Percentiles rank a stretch among this genome's conserved stretches.
Evolutionary conservation across 805 yeast species (phyloP).

Genomic region (Teunomyces atbi): DNA sequence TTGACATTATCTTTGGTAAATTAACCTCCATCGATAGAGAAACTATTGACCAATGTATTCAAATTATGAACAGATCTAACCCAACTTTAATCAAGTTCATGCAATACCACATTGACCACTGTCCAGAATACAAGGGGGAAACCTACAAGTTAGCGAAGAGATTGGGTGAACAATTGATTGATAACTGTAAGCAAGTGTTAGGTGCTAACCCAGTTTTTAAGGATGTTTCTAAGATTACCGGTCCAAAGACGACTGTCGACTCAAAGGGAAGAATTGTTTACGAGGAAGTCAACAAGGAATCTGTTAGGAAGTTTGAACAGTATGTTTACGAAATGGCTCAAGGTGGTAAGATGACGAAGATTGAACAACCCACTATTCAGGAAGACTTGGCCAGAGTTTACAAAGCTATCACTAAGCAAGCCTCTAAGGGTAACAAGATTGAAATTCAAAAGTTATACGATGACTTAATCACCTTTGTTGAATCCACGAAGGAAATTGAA

Average conservation of each 20-base stretch:
- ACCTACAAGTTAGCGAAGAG: constrained; percentile 87
- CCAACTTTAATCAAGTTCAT: constrained; percentile 91
- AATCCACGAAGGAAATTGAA: constrained; percentile 67
- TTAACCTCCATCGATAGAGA: constrained; percentile 90
- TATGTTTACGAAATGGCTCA: constrained; percentile 95
- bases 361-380: constrained; percentile 70
- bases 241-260: constrained; percentile 88
- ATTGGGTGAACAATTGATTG: constrained; percentile 90
- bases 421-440: constrained; percentile 59
- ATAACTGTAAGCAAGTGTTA: constrained; percentile 86
- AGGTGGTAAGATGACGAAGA: constrained; percentile 82
- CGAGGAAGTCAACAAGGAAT: constrained; percentile 81
- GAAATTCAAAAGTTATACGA: constrained; percentile 72
- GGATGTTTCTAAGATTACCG: constrained; percentile 91
- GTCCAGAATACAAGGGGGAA: constrained; percentile 81
- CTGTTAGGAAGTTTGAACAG: constrained; percentile 92
- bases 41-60: constrained; percentile 92
- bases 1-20: constrained; percentile 93
- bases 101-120: constrained; percentile 87
- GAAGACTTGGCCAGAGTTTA: constrained; percentile 84
- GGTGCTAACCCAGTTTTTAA: constrained; percentile 88
- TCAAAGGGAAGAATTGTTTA: constrained; percentile 84
- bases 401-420: constrained; percentile 74
- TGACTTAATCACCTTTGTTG: constrained; percentile 67
- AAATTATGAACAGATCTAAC: constrained; percentile 95